Evolutionary conservation across 176 grass and related monocot species (phyloP), one percentile per base, ranked within the genome.

Genomic region (Phragmites australis): DNA sequence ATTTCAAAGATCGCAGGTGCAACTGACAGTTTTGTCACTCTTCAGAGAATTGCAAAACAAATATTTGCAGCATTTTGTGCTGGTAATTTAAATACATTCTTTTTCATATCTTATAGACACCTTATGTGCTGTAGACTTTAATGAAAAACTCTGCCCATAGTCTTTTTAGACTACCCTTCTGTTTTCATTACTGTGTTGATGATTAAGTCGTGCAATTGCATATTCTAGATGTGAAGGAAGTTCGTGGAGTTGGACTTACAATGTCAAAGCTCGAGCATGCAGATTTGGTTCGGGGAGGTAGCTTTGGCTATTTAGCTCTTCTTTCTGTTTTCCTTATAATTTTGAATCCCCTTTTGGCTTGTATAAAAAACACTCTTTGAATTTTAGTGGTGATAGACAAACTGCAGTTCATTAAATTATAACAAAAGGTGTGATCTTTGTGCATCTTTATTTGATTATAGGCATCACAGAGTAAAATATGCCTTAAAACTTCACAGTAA

Each of bases 181-280:
- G 9, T 61, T 47, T 17, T 26, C 7, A 74, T 80, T 69, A 52
- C 31, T 43, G 19, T 75, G 37, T 62, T 80, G 44, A 84, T 75
- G 43, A 63, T 44, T 89, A 76, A 85, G 42, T 63, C 75, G 30
- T 50, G 9, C 32, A 60, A 76, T 77, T 8, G 41, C 21, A 73
- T 14, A 71, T 76, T 77, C 22, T 70, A 97, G 94, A 94, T 89
- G 89, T 92, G 64, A 97, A 93, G 87, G 92, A 97, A 94, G 90
- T 97, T 82, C 83, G 94, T 49, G 94, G 94, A 76, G 80, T 97
- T 84, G 94, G 94, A 18, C 83, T 97, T 76, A 84, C 91, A 76
- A 51, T 97, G 77, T 88, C 94, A 79, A 89, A 80, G 72, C 94
- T 97, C 78, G 91, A 94, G 63, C 82, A 72, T 81, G 80, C 74